Base-by-base conservation (phyloP, 2,329 filamentous ascomycete genomes). In the Botrytis porri region DNA sequence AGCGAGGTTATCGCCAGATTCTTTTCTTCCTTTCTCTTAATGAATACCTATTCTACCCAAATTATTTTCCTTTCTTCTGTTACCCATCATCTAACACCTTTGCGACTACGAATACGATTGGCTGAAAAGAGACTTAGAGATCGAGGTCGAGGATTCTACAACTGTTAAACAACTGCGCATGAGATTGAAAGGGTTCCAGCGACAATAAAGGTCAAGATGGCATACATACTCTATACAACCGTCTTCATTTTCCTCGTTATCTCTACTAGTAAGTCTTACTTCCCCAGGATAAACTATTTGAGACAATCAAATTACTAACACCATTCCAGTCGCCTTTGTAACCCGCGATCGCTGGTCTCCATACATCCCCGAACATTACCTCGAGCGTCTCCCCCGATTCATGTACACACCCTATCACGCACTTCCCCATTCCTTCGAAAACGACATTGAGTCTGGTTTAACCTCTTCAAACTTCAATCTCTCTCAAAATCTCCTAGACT, bases 401-500 rank as follows among this genome's bases (percentile, higher is more conserved):
- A 86, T 69, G 83, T 86, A 78, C 81, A 86, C 87, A 75, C 90
- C 93, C 78, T 98, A 98, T 85, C 87, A 90, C 70, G 91, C 89
- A 45, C 88, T 98, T 1, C 93, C 94, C 0, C 86, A 86, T 25
- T 90, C 88, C 67, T 99, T 98, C 84, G 86, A 90, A 61, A 90
- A 88, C 77, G 96, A 99, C 83, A 91, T 96, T 73, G 95, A 98
- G 82, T 91, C 93, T 25, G 96, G 96, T 32, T 88, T 99, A 41
- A 92, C 91, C 60, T 95, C 92, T 74, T 88, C 87, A 72, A 93
- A 91, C 71, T 99, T 99, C 81, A 92, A 97, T 80, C 88, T 99
- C 39, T 84, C 86, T 16, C 88, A 87, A 75, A 99, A 99, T 81
- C 85, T 99, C 48, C 90, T 91, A 73, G 88, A 88, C 20, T 93